Conservation (phyloP, 2,329 filamentous ascomycete genomes). For the Didymella pinodella region DNA sequence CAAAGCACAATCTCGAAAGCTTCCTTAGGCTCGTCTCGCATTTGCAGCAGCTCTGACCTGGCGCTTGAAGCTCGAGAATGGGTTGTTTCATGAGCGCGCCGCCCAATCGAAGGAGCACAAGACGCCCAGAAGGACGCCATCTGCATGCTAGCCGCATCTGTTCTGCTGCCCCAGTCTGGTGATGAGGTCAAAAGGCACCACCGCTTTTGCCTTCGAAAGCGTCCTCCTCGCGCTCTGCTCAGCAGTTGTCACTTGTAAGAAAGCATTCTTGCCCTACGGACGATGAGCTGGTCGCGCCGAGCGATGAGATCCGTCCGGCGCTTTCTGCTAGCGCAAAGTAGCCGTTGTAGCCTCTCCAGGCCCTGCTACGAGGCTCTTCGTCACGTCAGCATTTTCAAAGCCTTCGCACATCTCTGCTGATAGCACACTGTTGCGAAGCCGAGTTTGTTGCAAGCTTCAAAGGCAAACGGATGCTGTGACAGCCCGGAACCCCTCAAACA, state of each 20-base stretch:
- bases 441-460: neutral
- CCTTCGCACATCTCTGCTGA: neutral
- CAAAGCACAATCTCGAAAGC: neutral
- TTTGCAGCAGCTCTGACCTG: slow-evolving; percentile 19
- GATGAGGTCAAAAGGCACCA: slow-evolving; percentile 14
- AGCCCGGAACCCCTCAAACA: slow-evolving; percentile 14
- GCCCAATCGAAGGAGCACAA: slow-evolving; percentile 10
- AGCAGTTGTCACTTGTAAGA: neutral
- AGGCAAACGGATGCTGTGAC: neutral
- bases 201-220: slow-evolving; percentile 3
- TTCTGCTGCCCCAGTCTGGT: slow-evolving; percentile 24
- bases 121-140: slow-evolving; percentile 20
- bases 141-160: slow-evolving; percentile 23
- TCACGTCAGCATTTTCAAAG: slow-evolving; percentile 3
- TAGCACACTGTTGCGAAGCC: neutral
- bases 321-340: slow-evolving; percentile 12
- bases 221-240: neutral
- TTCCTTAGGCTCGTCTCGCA: slow-evolving; percentile 22
- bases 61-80: slow-evolving; percentile 17
- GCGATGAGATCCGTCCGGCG: slow-evolving; percentile 7
- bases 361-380: neutral
- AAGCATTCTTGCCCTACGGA: neutral
- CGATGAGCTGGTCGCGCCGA: slow-evolving; percentile 17
- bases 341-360: slow-evolving; percentile 7
- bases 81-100: slow-evolving; percentile 18